These are phyloP conservation scores for Raddia guianensis DNA, from an alignment of 176 grass and related monocot species.

Conservation along the genomic window DNA sequence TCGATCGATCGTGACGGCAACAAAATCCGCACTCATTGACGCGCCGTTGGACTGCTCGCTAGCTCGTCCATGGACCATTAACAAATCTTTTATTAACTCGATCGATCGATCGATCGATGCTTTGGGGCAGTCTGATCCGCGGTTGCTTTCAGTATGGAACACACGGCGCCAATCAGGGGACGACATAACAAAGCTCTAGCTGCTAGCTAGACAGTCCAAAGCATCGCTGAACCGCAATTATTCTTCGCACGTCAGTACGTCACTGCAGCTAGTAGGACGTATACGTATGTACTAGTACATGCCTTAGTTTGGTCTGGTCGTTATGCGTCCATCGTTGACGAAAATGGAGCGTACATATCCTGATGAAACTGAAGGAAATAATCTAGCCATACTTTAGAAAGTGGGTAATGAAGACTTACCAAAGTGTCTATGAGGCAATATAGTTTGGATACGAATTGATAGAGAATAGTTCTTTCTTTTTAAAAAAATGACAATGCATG, in stretches of 20 bases:
- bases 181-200: not conserved
- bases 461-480: no score
- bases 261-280: not conserved
- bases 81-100: not conserved
- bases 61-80: no score
- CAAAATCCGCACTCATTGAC: slow-evolving; percentile 35
- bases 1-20: slow-evolving; percentile 3
- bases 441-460: no score
- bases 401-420: no score
- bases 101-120: not conserved
- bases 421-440: no score
- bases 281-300: no score
- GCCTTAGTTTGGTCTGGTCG: not conserved
- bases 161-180: slow-evolving; percentile 8
- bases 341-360: not conserved
- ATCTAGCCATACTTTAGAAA: no score
- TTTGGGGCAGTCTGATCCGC: slow-evolving; percentile 19
- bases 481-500: no score
- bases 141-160: slow-evolving; percentile 53
- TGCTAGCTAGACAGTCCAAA: slow-evolving; percentile 19
- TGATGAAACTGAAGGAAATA: not conserved
- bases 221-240: not conserved
- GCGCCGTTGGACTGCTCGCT: not conserved
- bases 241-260: slow-evolving; percentile 26
- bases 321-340: slow-evolving; percentile 32